A percentile compares a stretch with the other conserved stretches of the same genome.
These are phyloP conservation scores for Salix exigua DNA, from an alignment of 345 rosid species.

Conservation along the genomic window DNA sequence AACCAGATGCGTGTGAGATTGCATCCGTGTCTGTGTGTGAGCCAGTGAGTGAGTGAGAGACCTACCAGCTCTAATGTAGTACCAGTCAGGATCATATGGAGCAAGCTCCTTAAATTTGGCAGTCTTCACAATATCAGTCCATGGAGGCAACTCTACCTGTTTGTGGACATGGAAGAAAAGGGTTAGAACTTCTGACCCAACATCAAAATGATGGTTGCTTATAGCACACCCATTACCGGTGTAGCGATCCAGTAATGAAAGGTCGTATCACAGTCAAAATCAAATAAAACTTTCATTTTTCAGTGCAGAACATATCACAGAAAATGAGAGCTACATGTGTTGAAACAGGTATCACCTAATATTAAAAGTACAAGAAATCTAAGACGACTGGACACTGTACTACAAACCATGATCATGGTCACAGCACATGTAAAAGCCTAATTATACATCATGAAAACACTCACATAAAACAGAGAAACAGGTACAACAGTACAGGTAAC, in stretches of 20 bases:
- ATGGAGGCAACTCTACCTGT: constrained; percentile 76
- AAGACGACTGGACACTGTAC: too few species aligned
- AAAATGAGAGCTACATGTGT: neutral
- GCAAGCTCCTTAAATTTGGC: constrained; percentile 35
- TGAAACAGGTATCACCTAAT: neutral
- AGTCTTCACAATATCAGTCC: constrained; percentile 36
- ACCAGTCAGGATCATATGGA: constrained; percentile 39
- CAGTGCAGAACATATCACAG: too few species aligned
- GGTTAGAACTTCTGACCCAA: neutral
- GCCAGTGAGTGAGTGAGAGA: neutral
- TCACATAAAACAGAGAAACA: too few species aligned
- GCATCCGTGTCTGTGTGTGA: too few species aligned
- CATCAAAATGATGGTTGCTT: neutral
- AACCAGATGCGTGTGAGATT: neutral
- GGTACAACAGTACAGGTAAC: too few species aligned
- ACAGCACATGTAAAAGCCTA: too few species aligned
- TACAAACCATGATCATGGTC: too few species aligned
- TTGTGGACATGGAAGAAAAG: too few species aligned
- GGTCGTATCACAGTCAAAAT: neutral
- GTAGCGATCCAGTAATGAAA: neutral
- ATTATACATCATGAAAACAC: too few species aligned
- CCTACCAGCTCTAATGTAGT: constrained; percentile 63
- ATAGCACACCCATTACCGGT: neutral
- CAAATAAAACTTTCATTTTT: neutral
- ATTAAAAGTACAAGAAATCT: too few species aligned